A percentile compares a stretch with the other conserved stretches of the same genome.
Conservation (phyloP, 805 yeast species). For the Lipomyces yamanashiensis region DNA sequence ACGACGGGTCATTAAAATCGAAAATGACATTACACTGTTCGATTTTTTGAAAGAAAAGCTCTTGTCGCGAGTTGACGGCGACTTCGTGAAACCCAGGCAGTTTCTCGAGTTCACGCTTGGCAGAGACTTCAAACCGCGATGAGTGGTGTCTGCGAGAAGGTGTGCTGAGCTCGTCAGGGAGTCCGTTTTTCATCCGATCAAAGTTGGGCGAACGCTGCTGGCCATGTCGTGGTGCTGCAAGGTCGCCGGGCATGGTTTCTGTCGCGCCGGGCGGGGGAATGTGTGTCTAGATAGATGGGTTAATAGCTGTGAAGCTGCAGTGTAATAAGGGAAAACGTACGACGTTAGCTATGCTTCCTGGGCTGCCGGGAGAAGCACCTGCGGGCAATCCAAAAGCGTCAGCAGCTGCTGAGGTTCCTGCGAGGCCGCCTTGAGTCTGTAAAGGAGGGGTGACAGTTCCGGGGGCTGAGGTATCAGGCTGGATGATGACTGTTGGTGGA, state of each 20-base stretch:
- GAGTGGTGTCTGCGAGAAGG: slow-evolving; percentile 91
- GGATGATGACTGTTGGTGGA: not conserved
- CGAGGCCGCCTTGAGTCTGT: slow-evolving; percentile 12
- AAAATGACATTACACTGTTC: slow-evolving; percentile 94
- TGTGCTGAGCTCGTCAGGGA: slow-evolving; percentile 70
- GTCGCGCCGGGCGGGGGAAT: slow-evolving; percentile 45
- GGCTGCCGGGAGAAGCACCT: slow-evolving; percentile 1
- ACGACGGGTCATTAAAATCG: slow-evolving; percentile 91
- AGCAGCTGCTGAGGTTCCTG: slow-evolving; percentile 13
- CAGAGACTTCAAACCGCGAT: slow-evolving; percentile 83
- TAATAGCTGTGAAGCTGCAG: not conserved
- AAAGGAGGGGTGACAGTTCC: slow-evolving; percentile 8
- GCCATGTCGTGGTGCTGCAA: slow-evolving; percentile 39
- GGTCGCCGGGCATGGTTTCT: slow-evolving; percentile 47
- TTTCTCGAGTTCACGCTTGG: slow-evolving; percentile 66
- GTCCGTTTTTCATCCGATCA: slow-evolving; percentile 62
- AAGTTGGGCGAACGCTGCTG: slow-evolving; percentile 49
- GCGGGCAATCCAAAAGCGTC: slow-evolving; percentile 23
- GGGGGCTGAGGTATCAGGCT: slow-evolving; percentile 2
- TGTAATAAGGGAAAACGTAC: not conserved
- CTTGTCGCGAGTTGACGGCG: slow-evolving; percentile 75
- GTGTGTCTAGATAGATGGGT: slow-evolving; percentile 17
- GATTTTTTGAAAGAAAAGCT: slow-evolving; percentile 80
- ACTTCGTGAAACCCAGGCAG: slow-evolving; percentile 90
- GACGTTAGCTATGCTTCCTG: not conserved